Percentiles rank a stretch among this genome's conserved stretches.
Conservation (phyloP, 306 rosid species). For the Quillaja saponaria region DNA sequence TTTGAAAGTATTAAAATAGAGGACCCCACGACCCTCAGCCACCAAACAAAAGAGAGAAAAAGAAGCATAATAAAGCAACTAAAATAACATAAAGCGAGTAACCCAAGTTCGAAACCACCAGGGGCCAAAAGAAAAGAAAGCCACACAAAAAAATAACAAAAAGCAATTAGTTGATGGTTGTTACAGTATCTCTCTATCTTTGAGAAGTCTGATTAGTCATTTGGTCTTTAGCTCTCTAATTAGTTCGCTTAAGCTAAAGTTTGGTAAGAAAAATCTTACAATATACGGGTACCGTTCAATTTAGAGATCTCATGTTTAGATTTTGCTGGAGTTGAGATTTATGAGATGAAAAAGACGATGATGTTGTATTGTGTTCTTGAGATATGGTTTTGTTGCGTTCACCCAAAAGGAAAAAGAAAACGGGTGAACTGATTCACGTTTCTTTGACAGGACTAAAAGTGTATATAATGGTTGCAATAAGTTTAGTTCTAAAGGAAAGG, state of each 20-base stretch:
- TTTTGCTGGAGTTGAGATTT: no score
- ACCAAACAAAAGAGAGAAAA: constrained; percentile 41
- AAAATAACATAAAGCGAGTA: constrained; percentile 17
- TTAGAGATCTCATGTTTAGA: not conserved
- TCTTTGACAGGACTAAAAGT: constrained; percentile 31
- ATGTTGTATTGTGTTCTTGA: no score
- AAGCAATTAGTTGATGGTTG: constrained; percentile 31
- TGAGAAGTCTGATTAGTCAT: constrained; percentile 35
- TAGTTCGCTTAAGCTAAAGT: not conserved
- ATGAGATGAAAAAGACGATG: no score
- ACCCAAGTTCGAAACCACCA: no score
- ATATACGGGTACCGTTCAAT: no score
- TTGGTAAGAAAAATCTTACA: no score
- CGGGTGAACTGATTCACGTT: constrained; percentile 25
- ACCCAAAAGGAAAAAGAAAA: no score
- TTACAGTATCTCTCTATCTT: constrained; percentile 36
- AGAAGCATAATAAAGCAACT: constrained; percentile 47
- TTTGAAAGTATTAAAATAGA: constrained; percentile 46
- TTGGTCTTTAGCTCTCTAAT: not conserved
- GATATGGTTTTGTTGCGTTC: no score
- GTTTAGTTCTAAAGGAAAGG: constrained; percentile 36
- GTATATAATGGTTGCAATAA: constrained; percentile 33
- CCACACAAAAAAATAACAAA: constrained; percentile 34
- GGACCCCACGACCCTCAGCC: constrained; percentile 41
- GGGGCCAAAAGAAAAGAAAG: no score